Conservation (phyloP, 768 basidiomycete species). For the Rossbeevera mucosa region DNA sequence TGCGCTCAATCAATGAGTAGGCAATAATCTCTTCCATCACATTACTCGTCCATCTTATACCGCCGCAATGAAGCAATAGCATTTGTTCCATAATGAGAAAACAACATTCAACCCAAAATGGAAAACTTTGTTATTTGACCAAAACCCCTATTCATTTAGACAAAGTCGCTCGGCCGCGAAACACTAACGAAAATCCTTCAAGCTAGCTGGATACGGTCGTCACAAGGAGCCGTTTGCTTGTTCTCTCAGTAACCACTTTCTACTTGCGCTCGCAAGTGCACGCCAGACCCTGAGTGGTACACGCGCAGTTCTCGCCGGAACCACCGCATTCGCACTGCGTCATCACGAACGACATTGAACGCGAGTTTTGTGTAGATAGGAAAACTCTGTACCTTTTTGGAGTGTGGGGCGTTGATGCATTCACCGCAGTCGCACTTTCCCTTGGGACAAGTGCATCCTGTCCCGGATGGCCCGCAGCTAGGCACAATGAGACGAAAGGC, state of each 20-base stretch:
- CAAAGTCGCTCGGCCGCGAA: slow-evolving; percentile 6
- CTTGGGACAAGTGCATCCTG: slow-evolving; percentile 30
- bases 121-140: neutral
- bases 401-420: slow-evolving; percentile 29
- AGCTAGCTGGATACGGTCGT: neutral
- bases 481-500: too few species aligned
- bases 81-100: neutral
- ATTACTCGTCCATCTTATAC: slow-evolving; percentile 5
- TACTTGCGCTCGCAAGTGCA: slow-evolving; percentile 21
- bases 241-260: slow-evolving; percentile 5
- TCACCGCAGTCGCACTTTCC: slow-evolving; percentile 27
- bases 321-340: slow-evolving; percentile 23
- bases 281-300: slow-evolving; percentile 9
- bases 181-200: too few species aligned
- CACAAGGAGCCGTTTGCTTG: slow-evolving; percentile 7
- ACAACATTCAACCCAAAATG: slow-evolving; percentile 11
- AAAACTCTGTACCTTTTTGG: slow-evolving; percentile 14
- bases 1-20: slow-evolving; percentile 13
- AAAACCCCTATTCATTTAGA: neutral
- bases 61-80: neutral
- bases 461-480: slow-evolving; percentile 31
- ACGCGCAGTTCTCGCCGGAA: slow-evolving; percentile 14
- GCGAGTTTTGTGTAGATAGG: neutral
- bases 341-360: neutral
- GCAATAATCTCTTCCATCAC: neutral